phyloP scores from a whole-genome alignment of 495 filamentous ascomycete species.

The Aspergillus conjunctus region DNA sequence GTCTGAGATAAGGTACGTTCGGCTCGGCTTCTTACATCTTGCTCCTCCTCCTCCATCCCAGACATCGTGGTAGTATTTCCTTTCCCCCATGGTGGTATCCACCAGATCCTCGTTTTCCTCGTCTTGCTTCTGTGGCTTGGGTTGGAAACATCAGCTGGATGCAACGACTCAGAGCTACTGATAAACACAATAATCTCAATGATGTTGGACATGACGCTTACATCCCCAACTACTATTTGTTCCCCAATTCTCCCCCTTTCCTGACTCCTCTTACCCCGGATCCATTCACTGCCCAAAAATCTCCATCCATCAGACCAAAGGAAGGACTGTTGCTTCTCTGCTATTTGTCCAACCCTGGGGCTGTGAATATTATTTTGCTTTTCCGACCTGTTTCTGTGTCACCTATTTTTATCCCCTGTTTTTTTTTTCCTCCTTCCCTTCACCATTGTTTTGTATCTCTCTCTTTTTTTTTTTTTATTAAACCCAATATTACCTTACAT shows the following conservation, averaged over 20 bases:
- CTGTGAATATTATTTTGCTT: slow-evolving; percentile 5
- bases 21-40: not conserved
- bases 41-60: not conserved
- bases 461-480: not conserved
- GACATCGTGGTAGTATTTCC: slow-evolving; percentile 6
- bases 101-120: slow-evolving; percentile 6
- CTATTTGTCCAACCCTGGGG: not conserved
- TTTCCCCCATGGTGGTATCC: slow-evolving; percentile 16
- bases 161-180: slow-evolving; percentile 2
- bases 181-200: slow-evolving; percentile 3
- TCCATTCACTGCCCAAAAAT: not conserved
- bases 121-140: slow-evolving; percentile 5
- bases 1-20: slow-evolving; percentile 13
- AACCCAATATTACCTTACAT: not conserved
- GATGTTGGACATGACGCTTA: slow-evolving; percentile 6
- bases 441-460: not conserved
- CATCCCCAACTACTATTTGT: slow-evolving; percentile 13
- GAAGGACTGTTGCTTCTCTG: not conserved
- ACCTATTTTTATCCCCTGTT: slow-evolving; percentile 8
- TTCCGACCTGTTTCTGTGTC: slow-evolving; percentile 5
- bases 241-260: slow-evolving; percentile 7
- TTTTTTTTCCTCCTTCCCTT: slow-evolving; percentile 7
- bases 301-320: not conserved
- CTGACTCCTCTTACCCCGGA: slow-evolving; percentile 19
- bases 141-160: slow-evolving; percentile 7